Evolutionary conservation across 805 yeast genomes (phyloP), one percentile per base, ranked within the genome.

Genomic region (Hanseniaspora thailandica): DNA sequence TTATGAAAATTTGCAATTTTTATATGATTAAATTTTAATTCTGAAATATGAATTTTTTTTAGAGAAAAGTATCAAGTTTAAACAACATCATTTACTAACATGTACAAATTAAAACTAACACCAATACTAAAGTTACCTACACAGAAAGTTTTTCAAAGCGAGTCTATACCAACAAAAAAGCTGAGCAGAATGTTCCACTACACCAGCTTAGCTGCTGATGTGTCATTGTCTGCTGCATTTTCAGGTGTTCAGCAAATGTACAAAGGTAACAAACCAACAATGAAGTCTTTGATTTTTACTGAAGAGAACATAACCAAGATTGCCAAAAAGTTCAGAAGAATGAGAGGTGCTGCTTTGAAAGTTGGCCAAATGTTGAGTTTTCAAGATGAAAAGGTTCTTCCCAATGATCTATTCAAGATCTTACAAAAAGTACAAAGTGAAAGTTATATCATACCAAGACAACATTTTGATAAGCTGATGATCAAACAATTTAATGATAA

Each of bases 321-420:
- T 72, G 95, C 95, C 12, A 80, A 79, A 60, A 88, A 87, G 65
- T 80, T 93, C 60, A 79, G 93, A 49, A 81, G 86, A 63, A 93
- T 93, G 98, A 77, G 98, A 63, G 98, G 98, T n/a, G 98, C 97
- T 2, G 98, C 98, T 2, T 73, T 93, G 63, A 93, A 93, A 63
- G 77, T 93, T 54, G 98, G 98, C n/a, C 98, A 93, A 69, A 79
- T 93, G 84, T 71, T 93, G 67, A 86, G 96, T 2, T 90, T 93
- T 66, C 98, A 93, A 68, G 97, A 90, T 65, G 80, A 83, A 56
- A 75, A 85, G 30, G 79, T 90, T 33, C 69, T 90, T 40, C 97
- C 98, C 1, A 74, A 76, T 40, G 96, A 89, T 61, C 77, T 93
- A 55, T 94, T 87, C 61, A 78, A 81, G 59, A 80, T 90, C 41